Percentiles rank a stretch among this genome's conserved stretches.
Conservation (phyloP, 345 rosid genomes). For the Jatropha curcas region DNA sequence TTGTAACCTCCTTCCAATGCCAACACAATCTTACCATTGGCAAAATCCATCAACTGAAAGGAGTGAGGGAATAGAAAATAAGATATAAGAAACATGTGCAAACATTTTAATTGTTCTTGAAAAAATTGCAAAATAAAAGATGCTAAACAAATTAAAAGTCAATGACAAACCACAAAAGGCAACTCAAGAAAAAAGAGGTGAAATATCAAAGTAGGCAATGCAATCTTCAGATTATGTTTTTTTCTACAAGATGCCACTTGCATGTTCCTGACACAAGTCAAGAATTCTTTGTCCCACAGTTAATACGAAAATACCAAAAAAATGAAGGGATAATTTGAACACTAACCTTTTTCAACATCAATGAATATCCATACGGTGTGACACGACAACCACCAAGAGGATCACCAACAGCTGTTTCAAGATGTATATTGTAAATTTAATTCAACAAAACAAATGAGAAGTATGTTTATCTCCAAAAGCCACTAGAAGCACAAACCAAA, state of each 20-base stretch:
- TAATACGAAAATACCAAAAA: conserved; percentile 10
- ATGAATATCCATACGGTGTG: conserved; percentile 83
- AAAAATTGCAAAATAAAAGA: background rate
- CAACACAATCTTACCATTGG: conserved; percentile 75
- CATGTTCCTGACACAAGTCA: background rate
- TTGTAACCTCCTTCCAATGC: conserved; percentile 97
- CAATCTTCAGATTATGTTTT: background rate
- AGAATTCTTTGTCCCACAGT: conserved; percentile 5
- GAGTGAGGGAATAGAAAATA: background rate
- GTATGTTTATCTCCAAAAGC: background rate
- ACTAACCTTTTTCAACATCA: conserved; percentile 72
- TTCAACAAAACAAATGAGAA: too few species aligned
- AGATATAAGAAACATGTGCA: conserved; percentile 1
- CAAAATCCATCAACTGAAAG: conserved; percentile 79
- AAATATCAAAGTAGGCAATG: background rate
- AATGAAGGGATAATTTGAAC: background rate
- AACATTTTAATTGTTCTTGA: background rate
- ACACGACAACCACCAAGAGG: conserved; percentile 86
- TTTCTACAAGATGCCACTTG: background rate
- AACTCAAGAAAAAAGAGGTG: background rate
- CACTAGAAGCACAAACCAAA: background rate
- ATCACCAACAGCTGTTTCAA: conserved; percentile 72
- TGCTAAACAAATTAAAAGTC: background rate
- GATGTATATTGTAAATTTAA: conserved; percentile 3
- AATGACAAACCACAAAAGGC: background rate